phyloP scores from a whole-genome alignment of 805 yeast genomes.

The Metschnikowia amazonensis region DNA sequence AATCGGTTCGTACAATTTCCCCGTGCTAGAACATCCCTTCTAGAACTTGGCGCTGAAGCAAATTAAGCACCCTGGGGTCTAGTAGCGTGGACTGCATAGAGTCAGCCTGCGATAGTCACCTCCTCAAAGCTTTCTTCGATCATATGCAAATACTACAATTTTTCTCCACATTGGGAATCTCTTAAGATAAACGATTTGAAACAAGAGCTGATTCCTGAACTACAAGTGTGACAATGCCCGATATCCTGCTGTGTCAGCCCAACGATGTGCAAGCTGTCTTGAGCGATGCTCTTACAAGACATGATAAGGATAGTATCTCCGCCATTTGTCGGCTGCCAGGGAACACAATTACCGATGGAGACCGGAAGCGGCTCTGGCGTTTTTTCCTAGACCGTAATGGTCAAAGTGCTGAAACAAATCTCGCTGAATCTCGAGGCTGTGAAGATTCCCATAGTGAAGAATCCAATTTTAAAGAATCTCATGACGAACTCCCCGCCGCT shows the following conservation, averaged over 20 bases:
- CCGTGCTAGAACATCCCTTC: too few species aligned
- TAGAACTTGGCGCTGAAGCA: too few species aligned
- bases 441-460: neutral
- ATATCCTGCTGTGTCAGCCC: neutral
- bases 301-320: neutral
- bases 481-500: too few species aligned
- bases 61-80: too few species aligned
- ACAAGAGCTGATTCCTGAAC: neutral
- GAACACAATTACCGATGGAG: neutral
- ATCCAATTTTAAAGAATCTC: neutral
- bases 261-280: neutral
- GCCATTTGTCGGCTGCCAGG: neutral
- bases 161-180: neutral
- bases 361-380: neutral
- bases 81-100: neutral
- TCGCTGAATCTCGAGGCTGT: neutral
- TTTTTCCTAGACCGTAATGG: neutral
- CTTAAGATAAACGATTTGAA: neutral
- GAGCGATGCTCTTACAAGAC: neutral
- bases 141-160: neutral
- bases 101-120: neutral
- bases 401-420: neutral
- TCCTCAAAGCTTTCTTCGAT: neutral
- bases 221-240: neutral
- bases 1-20: too few species aligned